Conservation (phyloP, 495 filamentous ascomycete genomes). For the Daldinia grandis region DNA sequence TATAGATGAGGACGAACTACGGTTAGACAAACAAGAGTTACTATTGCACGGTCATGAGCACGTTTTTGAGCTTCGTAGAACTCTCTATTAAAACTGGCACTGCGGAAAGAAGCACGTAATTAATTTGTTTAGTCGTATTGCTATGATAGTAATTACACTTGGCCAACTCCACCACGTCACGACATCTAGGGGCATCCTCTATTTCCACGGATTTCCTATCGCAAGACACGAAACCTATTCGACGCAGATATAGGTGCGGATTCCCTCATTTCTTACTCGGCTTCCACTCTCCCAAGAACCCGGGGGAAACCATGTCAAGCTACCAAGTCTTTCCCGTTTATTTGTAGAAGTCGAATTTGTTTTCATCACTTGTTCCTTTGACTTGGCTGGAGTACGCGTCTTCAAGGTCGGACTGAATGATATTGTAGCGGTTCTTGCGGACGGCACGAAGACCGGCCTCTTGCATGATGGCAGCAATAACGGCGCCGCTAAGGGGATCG, state of each 20-base stretch:
- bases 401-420: slow-evolving; percentile 94
- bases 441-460: slow-evolving; percentile 95
- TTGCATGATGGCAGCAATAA: slow-evolving; percentile 99
- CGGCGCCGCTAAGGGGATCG: slow-evolving; percentile 91
- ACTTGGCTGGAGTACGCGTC: slow-evolving; percentile 96
- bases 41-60: slow-evolving; percentile 5
- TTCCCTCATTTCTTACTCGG: background rate
- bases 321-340: slow-evolving; percentile 30
- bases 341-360: slow-evolving; percentile 79
- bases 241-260: background rate
- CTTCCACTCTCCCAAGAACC: background rate
- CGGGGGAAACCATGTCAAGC: background rate
- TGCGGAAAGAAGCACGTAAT: slow-evolving; percentile 9
- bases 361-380: slow-evolving; percentile 82
- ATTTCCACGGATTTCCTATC: slow-evolving; percentile 2
- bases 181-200: background rate
- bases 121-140: slow-evolving; percentile 26
- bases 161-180: background rate
- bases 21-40: slow-evolving; percentile 23
- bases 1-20: slow-evolving; percentile 17
- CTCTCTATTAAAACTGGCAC: background rate
- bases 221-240: background rate
- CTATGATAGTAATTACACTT: slow-evolving; percentile 37
- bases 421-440: slow-evolving; percentile 98
- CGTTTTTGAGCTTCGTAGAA: background rate